These are phyloP conservation scores for Mycena epipterygia DNA, from an alignment of 768 basidiomycete genomes.

Conservation along the genomic window DNA sequence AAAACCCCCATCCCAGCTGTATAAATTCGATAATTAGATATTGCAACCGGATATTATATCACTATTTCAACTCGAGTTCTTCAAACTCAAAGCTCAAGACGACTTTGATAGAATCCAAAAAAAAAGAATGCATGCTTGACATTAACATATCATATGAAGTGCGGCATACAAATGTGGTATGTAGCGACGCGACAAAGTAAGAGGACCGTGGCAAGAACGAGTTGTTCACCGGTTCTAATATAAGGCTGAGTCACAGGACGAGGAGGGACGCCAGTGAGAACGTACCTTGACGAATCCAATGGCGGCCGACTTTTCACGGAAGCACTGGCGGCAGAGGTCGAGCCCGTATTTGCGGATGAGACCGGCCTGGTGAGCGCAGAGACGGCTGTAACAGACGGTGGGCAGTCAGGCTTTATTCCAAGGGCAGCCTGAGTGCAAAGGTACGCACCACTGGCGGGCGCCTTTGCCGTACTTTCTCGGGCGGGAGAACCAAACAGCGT, in stretches of 20 bases:
- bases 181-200: conserved; percentile 29
- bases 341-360: conserved; percentile 97
- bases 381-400: conserved; percentile 77
- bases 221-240: conserved; percentile 36
- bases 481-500: conserved; percentile 97
- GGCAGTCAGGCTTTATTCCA: conserved; percentile 12
- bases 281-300: conserved; percentile 96
- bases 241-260: not conserved
- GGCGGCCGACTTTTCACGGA: conserved; percentile 94
- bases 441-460: conserved; percentile 89
- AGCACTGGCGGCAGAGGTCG: conserved; percentile 98
- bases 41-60: conserved; percentile 42
- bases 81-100: not conserved
- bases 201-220: not conserved
- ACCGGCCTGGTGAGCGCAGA: conserved; percentile 97
- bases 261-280: not conserved
- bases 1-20: conserved; percentile 62
- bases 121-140: conserved; percentile 26
- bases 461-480: conserved; percentile 97
- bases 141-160: conserved; percentile 35
- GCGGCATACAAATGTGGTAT: conserved; percentile 35
- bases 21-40: conserved; percentile 63
- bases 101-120: not conserved
- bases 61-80: conserved; percentile 30
- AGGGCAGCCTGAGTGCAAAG: not conserved